These are phyloP conservation scores for Fraxinus pennsylvanica DNA, from an alignment of 257 asterid species.

Conservation along the genomic window DNA sequence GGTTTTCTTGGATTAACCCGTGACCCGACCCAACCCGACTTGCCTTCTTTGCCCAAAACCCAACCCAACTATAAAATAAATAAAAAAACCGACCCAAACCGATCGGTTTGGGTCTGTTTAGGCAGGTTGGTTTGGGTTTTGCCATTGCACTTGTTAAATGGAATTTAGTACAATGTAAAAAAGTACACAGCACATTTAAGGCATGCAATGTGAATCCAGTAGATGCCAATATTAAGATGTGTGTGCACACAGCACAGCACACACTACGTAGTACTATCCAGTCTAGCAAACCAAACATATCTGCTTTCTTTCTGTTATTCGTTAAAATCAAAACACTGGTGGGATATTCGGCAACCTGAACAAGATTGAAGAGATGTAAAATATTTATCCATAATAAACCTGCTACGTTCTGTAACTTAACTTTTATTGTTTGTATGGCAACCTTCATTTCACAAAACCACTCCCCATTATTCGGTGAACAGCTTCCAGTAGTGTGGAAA, in stretches of 20 bases:
- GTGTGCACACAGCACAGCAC: background rate
- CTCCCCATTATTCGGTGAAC: background rate
- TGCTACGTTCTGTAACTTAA: background rate
- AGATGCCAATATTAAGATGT: background rate
- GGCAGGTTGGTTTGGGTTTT: too few species aligned
- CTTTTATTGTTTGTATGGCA: background rate
- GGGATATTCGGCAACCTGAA: background rate
- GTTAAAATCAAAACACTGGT: background rate
- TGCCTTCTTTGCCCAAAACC: too few species aligned
- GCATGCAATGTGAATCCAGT: background rate
- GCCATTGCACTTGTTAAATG: too few species aligned
- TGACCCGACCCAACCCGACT: too few species aligned
- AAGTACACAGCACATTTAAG: background rate
- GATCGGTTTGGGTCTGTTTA: too few species aligned
- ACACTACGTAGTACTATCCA: too few species aligned
- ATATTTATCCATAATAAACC: background rate
- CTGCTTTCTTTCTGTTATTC: background rate
- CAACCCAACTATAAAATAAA: too few species aligned
- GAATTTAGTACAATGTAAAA: background rate
- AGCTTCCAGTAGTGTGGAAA: background rate
- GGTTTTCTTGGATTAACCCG: too few species aligned
- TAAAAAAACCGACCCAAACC: too few species aligned
- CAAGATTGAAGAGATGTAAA: background rate
- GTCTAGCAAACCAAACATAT: background rate
- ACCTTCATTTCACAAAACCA: background rate